Evolutionary conservation across 148 eudicot species (phyloP), one percentile per base, ranked within the genome.

Genomic region (Salicornia ramosissima): DNA sequence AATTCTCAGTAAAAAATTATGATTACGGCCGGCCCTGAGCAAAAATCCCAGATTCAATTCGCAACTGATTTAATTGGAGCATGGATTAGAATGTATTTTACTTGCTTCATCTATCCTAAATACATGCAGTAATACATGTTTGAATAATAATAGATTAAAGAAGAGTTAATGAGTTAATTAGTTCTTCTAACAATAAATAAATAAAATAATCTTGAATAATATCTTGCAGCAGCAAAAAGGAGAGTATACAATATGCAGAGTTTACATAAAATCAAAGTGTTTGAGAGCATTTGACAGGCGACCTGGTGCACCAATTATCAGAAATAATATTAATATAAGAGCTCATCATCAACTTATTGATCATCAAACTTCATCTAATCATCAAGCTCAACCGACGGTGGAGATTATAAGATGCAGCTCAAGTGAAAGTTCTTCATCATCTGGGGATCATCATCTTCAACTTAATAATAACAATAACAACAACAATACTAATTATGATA

Each of bases 231-330:
- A 80, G 77, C 34, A 71, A 29, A 71, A 71, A 22, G 72, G 74
- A 43, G 86, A 83, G n/a, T 70, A 59, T n/a, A 80, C 81, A 19
- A 28, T 83, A 67, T 80, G 86, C 71, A 65, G 86, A 60, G 74
- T 83, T 34, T 83, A 83, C 81, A 74, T 50, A 54, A 80, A 70
- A 75, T 56, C 81, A 64, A 83, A 77, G 65, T 64, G 71, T 26
- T 22, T 75, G 52, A 61, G 86, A 29, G 63, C 83, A 56, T 83
- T 83, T 46, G 86, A 83, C 33, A 77, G 86, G 33, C 46, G 83
- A 45, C 86, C 86, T 47, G 31, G 70, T 13, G 60, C 70, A 50
- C 57, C 47, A 12, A 19, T 46, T 13, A 46, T 49, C 16, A 58
- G 3, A 6, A 29, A 58, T 3, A 56, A 33, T 33, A 33, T 1